phyloP scores from a whole-genome alignment of 345 rosid genomes.

The Bruguiera parviflora region DNA sequence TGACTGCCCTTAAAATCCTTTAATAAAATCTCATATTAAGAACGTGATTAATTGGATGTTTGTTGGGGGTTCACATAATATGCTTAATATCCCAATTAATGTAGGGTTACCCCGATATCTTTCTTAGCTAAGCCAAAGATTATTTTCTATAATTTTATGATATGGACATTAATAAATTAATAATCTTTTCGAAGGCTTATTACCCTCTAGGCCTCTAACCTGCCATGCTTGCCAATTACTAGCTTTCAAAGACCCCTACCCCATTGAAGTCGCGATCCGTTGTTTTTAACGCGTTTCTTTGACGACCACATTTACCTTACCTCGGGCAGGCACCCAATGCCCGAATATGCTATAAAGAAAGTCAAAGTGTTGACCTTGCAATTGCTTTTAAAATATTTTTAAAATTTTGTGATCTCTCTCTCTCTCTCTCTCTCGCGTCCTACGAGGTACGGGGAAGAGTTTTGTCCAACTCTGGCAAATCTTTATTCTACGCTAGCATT shows the following conservation, averaged over 20 bases:
- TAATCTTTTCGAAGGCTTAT: slow-evolving; percentile 8
- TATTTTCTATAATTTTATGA: slow-evolving; percentile 12
- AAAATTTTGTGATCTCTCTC: too few relatives aligned
- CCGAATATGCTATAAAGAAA: too few relatives aligned
- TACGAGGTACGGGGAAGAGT: background rate
- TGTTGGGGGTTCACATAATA: background rate
- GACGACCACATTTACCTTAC: too few relatives aligned
- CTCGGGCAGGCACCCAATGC: too few relatives aligned
- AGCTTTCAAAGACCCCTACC: slow-evolving; percentile 6
- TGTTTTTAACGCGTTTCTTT: too few relatives aligned
- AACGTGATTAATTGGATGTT: slow-evolving; percentile 14
- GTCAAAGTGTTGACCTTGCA: too few relatives aligned
- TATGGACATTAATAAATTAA: slow-evolving; percentile 4
- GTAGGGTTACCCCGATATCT: background rate
- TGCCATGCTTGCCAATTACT: slow-evolving; percentile 28
- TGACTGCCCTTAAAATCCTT: slow-evolving; percentile 29
- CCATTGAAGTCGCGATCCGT: background rate
- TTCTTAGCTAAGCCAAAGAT: slow-evolving; percentile 3
- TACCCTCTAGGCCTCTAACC: slow-evolving; percentile 21
- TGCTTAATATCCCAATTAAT: slow-evolving; percentile 9
- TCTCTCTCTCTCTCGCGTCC: background rate
- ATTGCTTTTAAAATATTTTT: too few relatives aligned
- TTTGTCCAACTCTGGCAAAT: too few relatives aligned
- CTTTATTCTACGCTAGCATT: too few relatives aligned
- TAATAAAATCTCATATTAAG: slow-evolving; percentile 10